Base-by-base conservation (phyloP, 192 early-diverging fungal species). In the Linnemannia zychae region DNA sequence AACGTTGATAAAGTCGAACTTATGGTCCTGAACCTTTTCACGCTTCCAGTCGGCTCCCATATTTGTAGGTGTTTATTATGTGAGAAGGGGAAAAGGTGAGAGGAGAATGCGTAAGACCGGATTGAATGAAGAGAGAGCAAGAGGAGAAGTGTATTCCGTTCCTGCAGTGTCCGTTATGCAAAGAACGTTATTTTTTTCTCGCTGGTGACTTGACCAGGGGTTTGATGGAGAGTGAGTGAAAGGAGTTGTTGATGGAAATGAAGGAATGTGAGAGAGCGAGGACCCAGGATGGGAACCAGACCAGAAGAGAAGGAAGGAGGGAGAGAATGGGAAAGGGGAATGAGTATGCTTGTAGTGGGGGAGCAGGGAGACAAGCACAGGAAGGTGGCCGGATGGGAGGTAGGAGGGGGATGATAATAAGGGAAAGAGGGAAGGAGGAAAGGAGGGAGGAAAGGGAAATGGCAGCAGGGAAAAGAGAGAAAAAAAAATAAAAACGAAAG, bases 1-100 rank as follows among this genome's bases (percentile, higher is more conserved):
- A 16, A 95, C 89, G 75, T 97, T 94, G 68, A 97, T 90, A 82
- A 93, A 95, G 88, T 96, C 96, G 80, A 97, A 97, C 86, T 96
- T 96, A 89, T 97, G 95, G 88, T 96, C 96, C 73, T 89, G 75
- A 17, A 95, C 92, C 53, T 92, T 88, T 79, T 95, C 94, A 63
- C 95, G 88, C 88, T 95, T 95, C 95, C 96, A 96, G 47, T 93
- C 92, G 20, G 94, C 90, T 17, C 73, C 68, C 68, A 71, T 78
- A 33, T 17, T 50, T 20, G 16, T 31, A 48, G 16, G 31, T 36
- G 44, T 20, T 28, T 44, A 9, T 44, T 44, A 9, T 3, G 40
- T 44, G 22, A 71, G 15, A 44, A 38, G 16, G 44, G 46, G 37
- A 50, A 16, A 22, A 17, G 47, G 28, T 7, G 60, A 65, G 28